Evolutionary conservation across 2,329 filamentous ascomycete species (phyloP).

Genomic region (Ophiosphaerella herpotricha): DNA sequence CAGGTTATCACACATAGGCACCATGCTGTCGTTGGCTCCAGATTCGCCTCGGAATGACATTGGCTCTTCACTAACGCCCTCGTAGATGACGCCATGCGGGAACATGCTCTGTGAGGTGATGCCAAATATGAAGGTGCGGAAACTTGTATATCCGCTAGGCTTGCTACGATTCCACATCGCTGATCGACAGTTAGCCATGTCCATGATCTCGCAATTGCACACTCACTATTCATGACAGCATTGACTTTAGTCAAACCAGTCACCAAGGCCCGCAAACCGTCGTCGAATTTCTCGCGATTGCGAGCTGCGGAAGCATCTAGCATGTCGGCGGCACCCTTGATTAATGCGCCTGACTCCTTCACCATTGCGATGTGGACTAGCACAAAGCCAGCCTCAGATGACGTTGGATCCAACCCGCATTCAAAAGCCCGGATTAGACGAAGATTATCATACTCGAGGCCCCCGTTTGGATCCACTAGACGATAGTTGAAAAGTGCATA

Average conservation of each 20-base stretch:
- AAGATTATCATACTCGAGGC: conserved; percentile 65
- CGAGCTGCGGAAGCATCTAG: conserved; percentile 57
- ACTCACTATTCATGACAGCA: conserved; percentile 73
- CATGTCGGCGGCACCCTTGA: conserved; percentile 71
- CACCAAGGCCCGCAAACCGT: conserved; percentile 56
- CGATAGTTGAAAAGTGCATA: conserved; percentile 68
- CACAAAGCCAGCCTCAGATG: conserved; percentile 95
- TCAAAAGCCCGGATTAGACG: conserved; percentile 91
- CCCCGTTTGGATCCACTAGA: conserved; percentile 60
- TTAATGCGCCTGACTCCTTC: conserved; percentile 76
- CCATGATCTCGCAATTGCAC: background rate
- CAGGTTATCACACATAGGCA: conserved; percentile 87
- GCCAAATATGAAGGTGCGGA: conserved; percentile 96
- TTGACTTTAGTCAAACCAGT: conserved; percentile 72
- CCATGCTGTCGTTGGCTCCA: conserved; percentile 93
- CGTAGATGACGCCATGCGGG: conserved; percentile 86
- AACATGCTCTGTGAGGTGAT: conserved; percentile 96
- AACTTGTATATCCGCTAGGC: conserved; percentile 81
- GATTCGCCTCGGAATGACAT: conserved; percentile 88
- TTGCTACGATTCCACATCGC: conserved; percentile 90
- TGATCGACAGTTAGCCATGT: conserved; percentile 30
- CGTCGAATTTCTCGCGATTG: conserved; percentile 65
- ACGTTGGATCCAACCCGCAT: conserved; percentile 80
- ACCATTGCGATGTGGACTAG: conserved; percentile 97
- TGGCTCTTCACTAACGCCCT: conserved; percentile 76